phyloP scores from a whole-genome alignment of 805 yeast species.

The Candida koratica region DNA sequence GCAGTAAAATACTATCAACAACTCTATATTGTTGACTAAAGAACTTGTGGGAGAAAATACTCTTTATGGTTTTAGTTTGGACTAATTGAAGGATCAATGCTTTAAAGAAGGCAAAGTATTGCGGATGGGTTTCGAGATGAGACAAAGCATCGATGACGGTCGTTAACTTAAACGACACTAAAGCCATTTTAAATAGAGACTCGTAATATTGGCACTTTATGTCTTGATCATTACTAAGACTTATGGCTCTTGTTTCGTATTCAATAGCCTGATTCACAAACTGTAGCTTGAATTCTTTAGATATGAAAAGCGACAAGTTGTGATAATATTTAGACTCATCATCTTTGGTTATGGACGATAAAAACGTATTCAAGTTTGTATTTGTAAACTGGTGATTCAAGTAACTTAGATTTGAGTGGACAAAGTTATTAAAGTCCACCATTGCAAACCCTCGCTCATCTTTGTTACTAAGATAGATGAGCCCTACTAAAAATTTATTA shows the following conservation, averaged over 20 bases:
- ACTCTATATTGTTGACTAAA: slow-evolving; percentile 25
- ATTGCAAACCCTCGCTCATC: slow-evolving; percentile 12
- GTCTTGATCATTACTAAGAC: slow-evolving; percentile 2
- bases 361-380: slow-evolving; percentile 7
- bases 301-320: slow-evolving; percentile 10
- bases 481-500: slow-evolving; percentile 29
- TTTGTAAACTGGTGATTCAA: slow-evolving; percentile 1
- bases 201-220: slow-evolving; percentile 8
- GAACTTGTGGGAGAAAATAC: slow-evolving; percentile 20
- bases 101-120: slow-evolving; percentile 13
- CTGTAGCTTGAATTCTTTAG: slow-evolving; percentile 2
- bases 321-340: slow-evolving; percentile 12
- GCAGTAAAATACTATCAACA: slow-evolving; percentile 31
- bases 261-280: slow-evolving; percentile 10
- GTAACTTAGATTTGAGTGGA: slow-evolving; percentile 2
- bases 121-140: neutral
- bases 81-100: slow-evolving; percentile 26
- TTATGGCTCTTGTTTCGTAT: slow-evolving; percentile 13
- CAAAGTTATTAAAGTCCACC: slow-evolving; percentile 11
- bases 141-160: slow-evolving; percentile 1
- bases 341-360: slow-evolving; percentile 1
- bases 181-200: slow-evolving; percentile 10
- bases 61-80: slow-evolving; percentile 19
- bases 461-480: slow-evolving; percentile 29
- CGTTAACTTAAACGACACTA: slow-evolving; percentile 6